Evolutionary conservation across 1,139 yeast genomes (phyloP), one percentile per base, ranked within the genome.

Genomic region (Hyphopichia pseudoburtonii): DNA sequence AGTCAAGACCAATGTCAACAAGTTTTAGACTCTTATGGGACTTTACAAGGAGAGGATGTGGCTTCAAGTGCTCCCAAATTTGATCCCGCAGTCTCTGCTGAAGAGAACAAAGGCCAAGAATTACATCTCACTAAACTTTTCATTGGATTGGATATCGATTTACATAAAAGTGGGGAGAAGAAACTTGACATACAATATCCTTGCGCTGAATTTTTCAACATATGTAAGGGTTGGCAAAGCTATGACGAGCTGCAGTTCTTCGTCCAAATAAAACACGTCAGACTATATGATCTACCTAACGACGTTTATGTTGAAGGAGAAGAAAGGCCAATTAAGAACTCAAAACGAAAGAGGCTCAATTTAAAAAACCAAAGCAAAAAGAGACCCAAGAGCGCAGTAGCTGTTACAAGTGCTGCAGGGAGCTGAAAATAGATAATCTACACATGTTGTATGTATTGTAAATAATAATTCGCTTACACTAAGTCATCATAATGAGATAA

Each of bases 101-200:
- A 43, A 3, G 41, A 37, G 48, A 25, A 40, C 36, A 58, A 56
- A 19, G 44, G 39, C 21, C 23, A 37, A 1, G 49, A 48, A 42
- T 66, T 88, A 10, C 85, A 83, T 56, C 62, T 90, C 9, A 83
- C 95, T 11, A 83, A 86, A 33, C 68, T 89, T 45, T 94, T 75
- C 59, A 78, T 92, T 46, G 98, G 97, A 0, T 64, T 92, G 35
- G 82, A 82, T 30, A 72, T 90, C 26, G 72, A 76, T 42, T 61
- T 83, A 38, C 41, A 43, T 26, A 61, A 56, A 24, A 73, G 54
- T 12, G 76, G 73, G 10, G 78, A 70, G 24, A 82, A 78, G 52
- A 83, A 82, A 50, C 72, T 92, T 44, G 97, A 92, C 56, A 85
- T 92, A 36, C 96, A 88, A 51, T 76, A 83, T 48, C 97, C 97